These are phyloP conservation scores for Rhododendron henanense DNA, from an alignment of 148 eudicot genomes.

Conservation along the genomic window DNA sequence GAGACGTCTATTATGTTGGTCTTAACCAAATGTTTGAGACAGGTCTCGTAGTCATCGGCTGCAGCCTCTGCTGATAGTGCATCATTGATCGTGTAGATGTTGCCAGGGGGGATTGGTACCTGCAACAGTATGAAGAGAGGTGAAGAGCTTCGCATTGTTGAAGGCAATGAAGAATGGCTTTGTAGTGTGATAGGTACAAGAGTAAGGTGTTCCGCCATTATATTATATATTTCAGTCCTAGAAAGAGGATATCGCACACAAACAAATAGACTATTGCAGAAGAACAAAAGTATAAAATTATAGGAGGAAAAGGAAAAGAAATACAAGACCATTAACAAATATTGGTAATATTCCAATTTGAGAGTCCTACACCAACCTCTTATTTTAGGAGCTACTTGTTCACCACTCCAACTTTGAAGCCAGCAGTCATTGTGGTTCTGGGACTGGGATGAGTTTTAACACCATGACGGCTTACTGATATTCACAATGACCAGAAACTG, in stretches of 20 bases:
- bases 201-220: neutral
- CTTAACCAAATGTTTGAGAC: conserved; percentile 37
- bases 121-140: conserved; percentile 14
- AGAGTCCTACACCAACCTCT: neutral
- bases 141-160: neutral
- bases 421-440: neutral
- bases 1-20: conserved; percentile 28
- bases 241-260: neutral
- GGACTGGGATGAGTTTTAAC: neutral
- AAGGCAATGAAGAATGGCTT: neutral
- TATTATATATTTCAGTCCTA: neutral
- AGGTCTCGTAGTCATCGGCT: conserved; percentile 38
- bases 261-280: neutral
- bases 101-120: conserved; percentile 37
- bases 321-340: neutral
- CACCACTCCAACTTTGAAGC: neutral
- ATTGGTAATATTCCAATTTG: neutral
- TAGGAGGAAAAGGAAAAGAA: neutral
- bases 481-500: neutral
- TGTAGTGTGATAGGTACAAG: neutral
- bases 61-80: neutral
- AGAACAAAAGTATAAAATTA: neutral
- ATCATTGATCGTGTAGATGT: conserved; percentile 50
- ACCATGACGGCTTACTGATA: no score
- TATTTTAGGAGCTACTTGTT: neutral